phyloP scores from a whole-genome alignment of 2,329 filamentous ascomycete genomes.

The Malbranchea cinnamomea region DNA sequence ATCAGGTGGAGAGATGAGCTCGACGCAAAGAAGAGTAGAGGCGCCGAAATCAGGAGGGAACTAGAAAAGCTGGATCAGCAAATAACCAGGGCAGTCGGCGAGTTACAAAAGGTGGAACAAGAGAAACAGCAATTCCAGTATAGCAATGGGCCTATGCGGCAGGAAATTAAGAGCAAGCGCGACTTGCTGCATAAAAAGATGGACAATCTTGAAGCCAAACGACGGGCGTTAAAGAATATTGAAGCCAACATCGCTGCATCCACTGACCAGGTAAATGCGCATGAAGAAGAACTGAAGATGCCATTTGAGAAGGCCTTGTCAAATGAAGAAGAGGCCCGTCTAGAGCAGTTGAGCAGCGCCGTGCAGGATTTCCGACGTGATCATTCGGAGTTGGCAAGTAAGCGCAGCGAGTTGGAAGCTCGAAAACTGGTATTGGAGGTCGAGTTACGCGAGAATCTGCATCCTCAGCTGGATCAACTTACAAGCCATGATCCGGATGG shows the following conservation, averaged over 20 bases:
- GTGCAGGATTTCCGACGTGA: constrained; percentile 63
- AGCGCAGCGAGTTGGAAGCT: constrained; percentile 61
- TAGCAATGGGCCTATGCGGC: constrained; percentile 64
- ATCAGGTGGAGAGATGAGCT: constrained; percentile 61
- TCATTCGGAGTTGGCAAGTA: constrained; percentile 58
- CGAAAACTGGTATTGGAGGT: constrained; percentile 73
- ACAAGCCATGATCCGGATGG: constrained; percentile 58
- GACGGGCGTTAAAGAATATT: constrained; percentile 48
- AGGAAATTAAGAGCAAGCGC: constrained; percentile 63
- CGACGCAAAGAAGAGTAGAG: constrained; percentile 50
- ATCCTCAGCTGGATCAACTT: constrained; percentile 74
- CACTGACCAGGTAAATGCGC: constrained; percentile 57
- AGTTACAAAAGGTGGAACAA: constrained; percentile 70
- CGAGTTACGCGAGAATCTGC: constrained; percentile 77
- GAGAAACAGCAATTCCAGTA: constrained; percentile 62
- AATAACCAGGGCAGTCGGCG: constrained; percentile 72
- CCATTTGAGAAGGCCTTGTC: constrained; percentile 88
- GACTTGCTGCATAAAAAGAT: constrained; percentile 57
- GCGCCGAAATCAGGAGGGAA: constrained; percentile 50
- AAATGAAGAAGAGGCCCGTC: constrained; percentile 62
- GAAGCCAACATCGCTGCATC: constrained; percentile 62
- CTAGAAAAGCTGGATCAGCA: constrained; percentile 73
- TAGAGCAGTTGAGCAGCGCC: constrained; percentile 54
- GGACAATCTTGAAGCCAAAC: constrained; percentile 59
- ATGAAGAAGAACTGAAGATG: constrained; percentile 65